Evolutionary conservation across 768 basidiomycete species (phyloP).

Genomic region (Suillus spraguei): DNA sequence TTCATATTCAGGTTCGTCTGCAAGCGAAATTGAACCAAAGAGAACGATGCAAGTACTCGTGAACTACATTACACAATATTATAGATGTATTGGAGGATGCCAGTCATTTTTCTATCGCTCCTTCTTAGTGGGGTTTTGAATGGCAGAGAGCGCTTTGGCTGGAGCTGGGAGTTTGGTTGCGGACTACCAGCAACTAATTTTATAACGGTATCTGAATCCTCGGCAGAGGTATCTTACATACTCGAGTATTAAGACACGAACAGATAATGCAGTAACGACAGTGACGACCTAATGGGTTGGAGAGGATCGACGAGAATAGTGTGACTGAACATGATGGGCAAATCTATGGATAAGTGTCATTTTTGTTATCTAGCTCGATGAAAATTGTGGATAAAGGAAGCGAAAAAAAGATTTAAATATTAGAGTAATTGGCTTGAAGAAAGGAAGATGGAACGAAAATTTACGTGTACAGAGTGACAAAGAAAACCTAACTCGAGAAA

Average conservation of each 20-base stretch:
- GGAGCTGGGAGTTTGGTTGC: no score
- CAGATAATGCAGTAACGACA: neutral
- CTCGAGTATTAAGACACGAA: neutral
- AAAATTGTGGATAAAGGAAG: conserved; percentile 18
- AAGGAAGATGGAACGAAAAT: conserved; percentile 18
- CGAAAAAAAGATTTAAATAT: conserved; percentile 12
- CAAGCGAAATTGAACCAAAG: no score
- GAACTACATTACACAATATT: no score
- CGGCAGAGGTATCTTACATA: neutral
- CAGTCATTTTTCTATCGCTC: no score
- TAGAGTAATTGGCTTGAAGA: conserved; percentile 11
- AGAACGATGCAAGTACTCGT: no score
- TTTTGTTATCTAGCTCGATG: neutral
- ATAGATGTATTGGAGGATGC: no score
- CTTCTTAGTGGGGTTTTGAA: no score
- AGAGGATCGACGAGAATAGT: neutral
- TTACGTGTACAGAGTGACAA: conserved; percentile 10
- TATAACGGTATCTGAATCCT: neutral
- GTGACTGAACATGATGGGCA: neutral
- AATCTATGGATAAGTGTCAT: neutral
- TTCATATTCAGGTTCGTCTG: no score
- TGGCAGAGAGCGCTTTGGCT: no score
- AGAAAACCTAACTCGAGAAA: neutral
- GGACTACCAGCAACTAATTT: neutral
- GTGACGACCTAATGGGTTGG: conserved; percentile 6